These are phyloP conservation scores for Talaromyces piceae DNA, from an alignment of 2,329 filamentous ascomycete genomes.

Conservation along the genomic window DNA sequence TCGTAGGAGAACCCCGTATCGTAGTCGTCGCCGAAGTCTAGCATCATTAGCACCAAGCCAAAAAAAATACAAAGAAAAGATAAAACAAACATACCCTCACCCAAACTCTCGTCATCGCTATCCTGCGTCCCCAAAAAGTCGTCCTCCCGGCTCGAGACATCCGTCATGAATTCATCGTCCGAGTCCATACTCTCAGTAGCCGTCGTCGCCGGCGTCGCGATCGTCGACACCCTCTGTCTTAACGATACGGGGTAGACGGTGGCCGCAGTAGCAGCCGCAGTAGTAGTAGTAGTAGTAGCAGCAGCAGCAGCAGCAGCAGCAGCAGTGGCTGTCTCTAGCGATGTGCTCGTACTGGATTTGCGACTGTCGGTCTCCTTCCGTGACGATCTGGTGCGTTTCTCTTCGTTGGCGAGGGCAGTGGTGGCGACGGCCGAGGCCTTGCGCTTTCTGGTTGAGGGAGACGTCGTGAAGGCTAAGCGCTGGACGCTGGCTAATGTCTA, in stretches of 20 bases:
- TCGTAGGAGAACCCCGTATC: slow-evolving; percentile 59
- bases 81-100: slow-evolving; percentile 28
- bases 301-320: slow-evolving; percentile 17
- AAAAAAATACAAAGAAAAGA: background rate
- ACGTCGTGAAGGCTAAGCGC: slow-evolving; percentile 39
- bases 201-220: slow-evolving; percentile 33
- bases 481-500: background rate
- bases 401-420: slow-evolving; percentile 11
- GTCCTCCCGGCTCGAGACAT: slow-evolving; percentile 63
- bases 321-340: background rate
- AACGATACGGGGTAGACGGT: slow-evolving; percentile 11
- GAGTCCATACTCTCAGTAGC: slow-evolving; percentile 70
- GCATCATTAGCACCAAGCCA: background rate
- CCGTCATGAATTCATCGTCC: slow-evolving; percentile 88
- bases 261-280: background rate
- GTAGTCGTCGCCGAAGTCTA: slow-evolving; percentile 52
- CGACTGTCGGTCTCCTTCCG: background rate
- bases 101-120: slow-evolving; percentile 59
- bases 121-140: slow-evolving; percentile 59
- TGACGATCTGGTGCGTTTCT: slow-evolving; percentile 12
- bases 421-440: slow-evolving; percentile 45
- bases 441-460: slow-evolving; percentile 46
- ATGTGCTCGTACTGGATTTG: background rate
- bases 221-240: slow-evolving; percentile 24
- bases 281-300: background rate